phyloP scores from a whole-genome alignment of 2,329 filamentous ascomycete species.

The Ophiocordyceps camponoti-leonardi region DNA sequence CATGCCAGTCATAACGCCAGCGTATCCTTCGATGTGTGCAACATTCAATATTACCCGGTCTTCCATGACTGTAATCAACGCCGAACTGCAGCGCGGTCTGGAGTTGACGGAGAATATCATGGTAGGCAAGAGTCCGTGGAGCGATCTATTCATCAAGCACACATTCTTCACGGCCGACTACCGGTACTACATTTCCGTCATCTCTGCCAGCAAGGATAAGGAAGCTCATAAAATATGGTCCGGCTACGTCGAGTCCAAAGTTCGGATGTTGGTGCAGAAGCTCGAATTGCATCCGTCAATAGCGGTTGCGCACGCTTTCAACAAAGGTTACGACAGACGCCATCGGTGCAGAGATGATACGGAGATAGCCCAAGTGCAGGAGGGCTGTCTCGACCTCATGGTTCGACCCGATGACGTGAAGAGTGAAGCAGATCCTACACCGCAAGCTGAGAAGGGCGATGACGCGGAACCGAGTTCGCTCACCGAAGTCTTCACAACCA shows the following conservation, averaged over 20 bases:
- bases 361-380: conserved; percentile 34
- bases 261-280: conserved; percentile 67
- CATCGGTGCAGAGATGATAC: conserved; percentile 47
- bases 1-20: conserved; percentile 97
- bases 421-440: conserved; percentile 3
- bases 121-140: conserved; percentile 61
- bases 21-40: conserved; percentile 94
- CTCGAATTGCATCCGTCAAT: conserved; percentile 70
- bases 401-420: conserved; percentile 21
- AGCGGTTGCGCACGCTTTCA: conserved; percentile 74
- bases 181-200: conserved; percentile 88
- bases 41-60: conserved; percentile 88
- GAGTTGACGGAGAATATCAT: conserved; percentile 69
- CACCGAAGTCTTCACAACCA: conserved; percentile 61
- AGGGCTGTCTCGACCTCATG: conserved; percentile 31
- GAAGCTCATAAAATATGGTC: conserved; percentile 79
- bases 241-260: conserved; percentile 84
- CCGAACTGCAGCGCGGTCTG: conserved; percentile 63
- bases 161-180: conserved; percentile 86
- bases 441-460: conserved; percentile 24
- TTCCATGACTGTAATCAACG: conserved; percentile 67
- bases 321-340: conserved; percentile 75
- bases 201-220: conserved; percentile 65
- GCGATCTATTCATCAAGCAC: conserved; percentile 75
- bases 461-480: conserved; percentile 7